Base-by-base conservation (phyloP, 192 early-diverging fungal genomes). In the Ambispora gerdemannii region DNA sequence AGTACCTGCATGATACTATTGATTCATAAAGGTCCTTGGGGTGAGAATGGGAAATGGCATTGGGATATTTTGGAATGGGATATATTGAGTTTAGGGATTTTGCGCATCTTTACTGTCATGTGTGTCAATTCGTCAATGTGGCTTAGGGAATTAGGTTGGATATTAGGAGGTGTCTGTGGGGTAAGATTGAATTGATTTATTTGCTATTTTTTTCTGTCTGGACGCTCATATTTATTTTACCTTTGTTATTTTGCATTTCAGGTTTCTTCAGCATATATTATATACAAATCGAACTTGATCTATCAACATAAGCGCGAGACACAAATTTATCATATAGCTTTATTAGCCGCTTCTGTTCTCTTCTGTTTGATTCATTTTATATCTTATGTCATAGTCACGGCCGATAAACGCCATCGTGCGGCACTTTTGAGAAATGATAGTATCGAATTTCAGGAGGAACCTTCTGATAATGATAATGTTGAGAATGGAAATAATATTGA, bases 371-470 rank as follows among this genome's bases (percentile, higher is more conserved):
- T 64, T 24, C 20, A 64, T 28, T 64, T 25, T 32, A 64, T 64
- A 27, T 10, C 36, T 22, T 64, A 22, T 35, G n/a, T 47, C 32
- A 35, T 64, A 49, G 25, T 49, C 22, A 64, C n/a, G n/a, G 28
- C 38, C 11, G 36, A 49, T 49, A 49, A 10, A 27, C 11, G 34
- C 20, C 24, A 7, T 11, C 63, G 2, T 13, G 34, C 6, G 15
- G 20, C 20, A 25, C 25, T 7, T n/a, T 49, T 64, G 19, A 31
- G 0, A 28, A 22, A 27, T 15, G 8, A 22, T 22, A 64, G 22
- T 64, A 64, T 64, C n/a, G 25, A 11, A 22, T 64, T 64, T 49
- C 28, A 64, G 19, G 62, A 64, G 33, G 63, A 47, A 49, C 53
- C 38, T 10, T 43, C 15, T 43, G 38, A 43, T 43, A 10, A 15